Evolutionary conservation across 1,284 basidiomycete genomes (phyloP), one percentile per base, ranked within the genome.

Genomic region (Leccinum insolens): DNA sequence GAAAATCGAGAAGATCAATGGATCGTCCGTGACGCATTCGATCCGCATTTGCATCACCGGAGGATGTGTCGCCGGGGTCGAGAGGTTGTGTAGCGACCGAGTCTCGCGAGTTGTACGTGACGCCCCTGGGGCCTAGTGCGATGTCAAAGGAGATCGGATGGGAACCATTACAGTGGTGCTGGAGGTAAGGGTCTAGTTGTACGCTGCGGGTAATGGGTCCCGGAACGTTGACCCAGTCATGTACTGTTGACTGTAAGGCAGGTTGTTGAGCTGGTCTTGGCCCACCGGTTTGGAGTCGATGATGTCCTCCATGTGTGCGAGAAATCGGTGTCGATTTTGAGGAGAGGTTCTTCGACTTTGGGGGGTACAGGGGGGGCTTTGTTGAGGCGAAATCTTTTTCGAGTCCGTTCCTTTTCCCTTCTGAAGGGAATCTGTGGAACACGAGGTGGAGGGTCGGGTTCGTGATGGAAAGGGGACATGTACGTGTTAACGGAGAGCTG

Each of bases 301-400:
- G 76, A 97, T 94, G 37, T 93, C 95, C 62, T 93, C 92, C 85
- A 98, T 94, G 68, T 89, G 83, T 34, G 31, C 39, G 91, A 86
- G 52, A 96, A 82, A 71, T 96, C 89, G 62, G 89, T 91, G 79
- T 96, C 94, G 49, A 95, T 85, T 22, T 82, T 83, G 72, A 77
- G 67, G 14, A 70, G 41, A 22, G 60, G 63, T 20, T 68, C 72
- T 9, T 59, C 28, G 15, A 75, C 71, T 41, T 74, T 71, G 28
- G 70, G 52, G 9, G 69, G 64, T n/a, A 64, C 31, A 3, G 78
- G 71, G 6, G 71, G 73, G 0, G 62, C 58, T 63, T 69, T 77
- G 39, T 73, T 78, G 17, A 71, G 69, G 12, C 73, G 77, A 44
- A 55, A 57, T 57, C 62, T 65, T 66, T 69, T 78, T n/a, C 69